Evolutionary conservation across 23 red algal species (phyloP).

Genomic region (Gracilaria vermiculophylla): DNA sequence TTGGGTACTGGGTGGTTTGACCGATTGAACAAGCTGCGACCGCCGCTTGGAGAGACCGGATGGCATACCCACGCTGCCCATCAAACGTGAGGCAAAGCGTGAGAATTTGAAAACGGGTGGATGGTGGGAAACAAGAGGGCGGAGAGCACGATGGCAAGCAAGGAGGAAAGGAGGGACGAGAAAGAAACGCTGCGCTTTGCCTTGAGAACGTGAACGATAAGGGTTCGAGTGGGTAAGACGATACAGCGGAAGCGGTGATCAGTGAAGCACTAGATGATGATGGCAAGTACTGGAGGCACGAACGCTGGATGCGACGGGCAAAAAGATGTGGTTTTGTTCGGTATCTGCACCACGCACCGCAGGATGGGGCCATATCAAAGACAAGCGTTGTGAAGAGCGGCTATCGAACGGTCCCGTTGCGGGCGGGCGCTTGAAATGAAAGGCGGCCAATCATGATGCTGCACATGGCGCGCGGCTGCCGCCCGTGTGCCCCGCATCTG

Average conservation of each 20-base stretch:
- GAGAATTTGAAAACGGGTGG: background rate
- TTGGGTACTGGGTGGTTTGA: background rate
- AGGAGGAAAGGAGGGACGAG: background rate
- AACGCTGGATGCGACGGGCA: background rate
- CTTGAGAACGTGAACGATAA: no score
- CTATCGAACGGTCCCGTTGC: background rate
- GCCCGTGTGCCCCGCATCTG: no score
- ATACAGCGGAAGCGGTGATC: background rate
- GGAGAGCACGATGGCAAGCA: background rate
- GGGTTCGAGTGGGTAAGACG: no score
- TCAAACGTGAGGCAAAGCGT: background rate
- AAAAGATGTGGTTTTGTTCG: background rate
- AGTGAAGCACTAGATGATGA: background rate
- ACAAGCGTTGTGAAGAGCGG: no score
- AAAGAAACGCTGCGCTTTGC: no score
- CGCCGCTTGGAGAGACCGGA: background rate
- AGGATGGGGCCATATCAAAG: no score
- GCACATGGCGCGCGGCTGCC: background rate
- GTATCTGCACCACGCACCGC: background rate
- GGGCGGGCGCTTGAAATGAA: background rate
- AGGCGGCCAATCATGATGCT: background rate
- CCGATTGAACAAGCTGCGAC: background rate
- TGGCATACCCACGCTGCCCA: background rate
- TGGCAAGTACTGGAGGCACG: background rate
- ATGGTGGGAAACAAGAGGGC: background rate